Base-by-base conservation (phyloP, 1,284 basidiomycete species). In the Ustanciosporium gigantosporum region DNA sequence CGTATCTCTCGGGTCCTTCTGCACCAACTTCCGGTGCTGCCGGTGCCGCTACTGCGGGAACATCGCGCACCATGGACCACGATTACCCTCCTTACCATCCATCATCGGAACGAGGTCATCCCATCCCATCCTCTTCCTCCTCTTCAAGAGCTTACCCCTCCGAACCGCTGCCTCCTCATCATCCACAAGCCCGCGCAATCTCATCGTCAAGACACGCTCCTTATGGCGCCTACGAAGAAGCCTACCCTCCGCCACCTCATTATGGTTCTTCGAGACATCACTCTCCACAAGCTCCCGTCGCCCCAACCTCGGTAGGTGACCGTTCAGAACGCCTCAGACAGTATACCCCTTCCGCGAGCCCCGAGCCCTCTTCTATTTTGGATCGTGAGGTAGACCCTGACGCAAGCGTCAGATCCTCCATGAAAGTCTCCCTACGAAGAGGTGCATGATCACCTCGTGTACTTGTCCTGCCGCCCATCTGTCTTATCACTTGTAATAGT, bases 271-370 rank as follows among this genome's bases (percentile, higher is more conserved):
- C 49, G 17, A 42, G 50, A 2, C 46, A 55, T 15, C 50, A 53
- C 35, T 53, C 50, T 24, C 57, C 57, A 21, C 45, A 45, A 19
- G 36, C 49, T 8, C 19, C 17, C 36, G 36, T 11, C 9, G 19
- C 19, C 14, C 32, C 32, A 8, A 41, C 46, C 2, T 42, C 58
- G 11, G 36, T 32, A 1, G 59, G 47, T 13, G 59, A 62, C 21
- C 41, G 52, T n/a, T 46, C 59, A 3, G 59, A 62, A 22, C 31
- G 59, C 11, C 42, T 66, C 20, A 37, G 62, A 16, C 62, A 66
- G 37, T 66, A 66, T 32, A 66, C 62, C 7, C 52, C 60, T 11
- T 52, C 48, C 2, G 32, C 48, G 15, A 52, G 48, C 16, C 62
- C 62, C 17, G 62, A 66, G 51, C 43, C 59, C 2, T 35, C n/a